phyloP scores from a whole-genome alignment of 371 early-diverging fungal species.

The Mucor racemosus region DNA sequence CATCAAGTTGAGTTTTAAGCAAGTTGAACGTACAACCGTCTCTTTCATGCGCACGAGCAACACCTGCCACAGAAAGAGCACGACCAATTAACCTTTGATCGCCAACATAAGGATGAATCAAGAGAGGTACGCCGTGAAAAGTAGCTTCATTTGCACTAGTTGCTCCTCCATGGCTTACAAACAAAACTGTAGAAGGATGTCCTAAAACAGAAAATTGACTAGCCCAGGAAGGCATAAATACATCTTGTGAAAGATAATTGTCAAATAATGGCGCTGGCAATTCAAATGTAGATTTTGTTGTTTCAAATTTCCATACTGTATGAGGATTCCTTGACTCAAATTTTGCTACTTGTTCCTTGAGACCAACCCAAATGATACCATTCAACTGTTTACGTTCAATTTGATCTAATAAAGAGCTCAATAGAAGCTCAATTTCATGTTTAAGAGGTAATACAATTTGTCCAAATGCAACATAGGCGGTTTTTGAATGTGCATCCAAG shows the following conservation, averaged over 20 bases:
- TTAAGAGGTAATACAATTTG: constrained; percentile 18
- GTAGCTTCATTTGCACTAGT: constrained; percentile 38
- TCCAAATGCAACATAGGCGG: constrained; percentile 46
- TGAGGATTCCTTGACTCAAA: not conserved
- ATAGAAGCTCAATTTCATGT: constrained; percentile 20
- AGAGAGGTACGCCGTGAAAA: constrained; percentile 30
- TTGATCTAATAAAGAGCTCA: constrained; percentile 28
- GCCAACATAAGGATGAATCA: constrained; percentile 36
- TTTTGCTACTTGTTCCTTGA: not conserved
- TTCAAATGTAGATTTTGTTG: not conserved
- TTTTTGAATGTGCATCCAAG: constrained; percentile 21
- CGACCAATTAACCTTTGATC: constrained; percentile 30
- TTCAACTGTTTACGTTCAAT: constrained; percentile 28
- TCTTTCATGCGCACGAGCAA: constrained; percentile 10
- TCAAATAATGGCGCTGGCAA: not conserved
- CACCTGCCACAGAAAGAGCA: constrained; percentile 16
- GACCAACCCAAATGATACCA: constrained; percentile 37
- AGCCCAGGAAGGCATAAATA: constrained; percentile 31
- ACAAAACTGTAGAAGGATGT: constrained; percentile 37
- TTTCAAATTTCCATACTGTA: constrained; percentile 1
- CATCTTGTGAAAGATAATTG: not conserved
- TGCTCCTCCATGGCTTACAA: constrained; percentile 48
- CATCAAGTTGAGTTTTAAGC: constrained; percentile 6
- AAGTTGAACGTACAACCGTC: not conserved
- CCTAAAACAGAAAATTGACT: constrained; percentile 39